Base-by-base conservation (phyloP, 2,329 filamentous ascomycete genomes). In the Cercospora canescens region DNA sequence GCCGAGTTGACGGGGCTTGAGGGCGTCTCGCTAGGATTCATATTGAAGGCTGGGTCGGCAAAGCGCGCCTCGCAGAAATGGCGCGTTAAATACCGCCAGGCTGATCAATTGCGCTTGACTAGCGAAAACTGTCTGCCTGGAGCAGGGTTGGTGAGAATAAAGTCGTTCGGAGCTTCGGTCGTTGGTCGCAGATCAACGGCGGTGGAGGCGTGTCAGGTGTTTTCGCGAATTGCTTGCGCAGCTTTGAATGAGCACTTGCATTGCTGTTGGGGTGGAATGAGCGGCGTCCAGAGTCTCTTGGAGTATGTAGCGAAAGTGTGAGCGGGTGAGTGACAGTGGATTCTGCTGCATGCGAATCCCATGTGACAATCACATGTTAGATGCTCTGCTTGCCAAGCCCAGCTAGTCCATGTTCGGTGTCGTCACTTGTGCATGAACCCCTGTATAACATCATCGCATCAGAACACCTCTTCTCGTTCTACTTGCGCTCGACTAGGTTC, bases 1-100 rank as follows among this genome's bases (percentile, higher is more conserved):
- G 65, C 62, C 7, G 65, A 62, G 18, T 45, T 66, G 54, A 60
- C 32, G 1, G 66, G 68, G 26, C 60, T 54, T n/a, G 39, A 55
- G 24, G 65, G 67, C 21, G 32, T 39, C 24, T 39, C 37, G 30
- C 35, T 58, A 26, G 58, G 24, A 18, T 61, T 39, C 39, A 57
- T 54, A 57, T n/a, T 30, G 8, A 16, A 30, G 11, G 45, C 28
- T 24, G 45, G 24, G 45, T 30, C 8, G 45, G 45, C 5, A 52
- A 21, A 1, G 45, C 4, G 41, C 11, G 2, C 18, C 11, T 52
- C 45, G 45, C 12, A 2, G 45, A 1, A 28, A n/a, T 52, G 3
- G 21, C 45, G 45, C 45, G 41, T 48, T 5, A 4, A 18, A 18
- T 21, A 4, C 9, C 11, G 8, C 8, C 4, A 8, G 18, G 18